phyloP scores from a whole-genome alignment of 306 rosid genomes.

The Trifolium fragiferum region DNA sequence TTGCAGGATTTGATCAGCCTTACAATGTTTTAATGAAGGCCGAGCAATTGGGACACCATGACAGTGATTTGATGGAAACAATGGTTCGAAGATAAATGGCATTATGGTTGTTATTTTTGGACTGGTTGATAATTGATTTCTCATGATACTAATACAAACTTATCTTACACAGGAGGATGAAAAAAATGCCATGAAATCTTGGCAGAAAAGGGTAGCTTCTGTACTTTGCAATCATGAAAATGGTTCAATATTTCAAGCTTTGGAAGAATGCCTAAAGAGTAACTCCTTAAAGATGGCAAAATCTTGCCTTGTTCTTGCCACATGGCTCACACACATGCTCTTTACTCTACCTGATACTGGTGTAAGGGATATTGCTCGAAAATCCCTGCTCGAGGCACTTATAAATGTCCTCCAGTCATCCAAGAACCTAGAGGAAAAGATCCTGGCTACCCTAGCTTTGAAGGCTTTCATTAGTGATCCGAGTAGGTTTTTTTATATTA shows the following conservation, averaged over 20 bases:
- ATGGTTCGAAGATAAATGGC: constrained; percentile 51
- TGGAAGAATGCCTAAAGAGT: constrained; percentile 82
- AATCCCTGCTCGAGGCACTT: constrained; percentile 73
- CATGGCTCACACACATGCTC: constrained; percentile 93
- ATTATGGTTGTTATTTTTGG: constrained; percentile 39
- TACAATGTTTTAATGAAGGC: constrained; percentile 72
- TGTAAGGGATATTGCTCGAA: constrained; percentile 64
- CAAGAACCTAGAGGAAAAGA: constrained; percentile 77
- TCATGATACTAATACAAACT: constrained; percentile 33
- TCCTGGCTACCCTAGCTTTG: constrained; percentile 76
- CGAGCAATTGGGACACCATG: constrained; percentile 55
- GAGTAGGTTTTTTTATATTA: constrained; percentile 48
- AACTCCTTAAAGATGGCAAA: constrained; percentile 70
- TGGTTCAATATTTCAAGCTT: constrained; percentile 82
- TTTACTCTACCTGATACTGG: constrained; percentile 87
- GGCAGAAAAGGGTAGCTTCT: constrained; percentile 83
- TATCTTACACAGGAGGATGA: constrained; percentile 71
- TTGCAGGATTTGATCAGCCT: constrained; percentile 86
- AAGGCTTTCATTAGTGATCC: constrained; percentile 70
- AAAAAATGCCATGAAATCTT: constrained; percentile 66
- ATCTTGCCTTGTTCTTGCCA: constrained; percentile 78
- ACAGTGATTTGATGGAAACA: constrained; percentile 61
- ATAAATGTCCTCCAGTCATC: constrained; percentile 77
- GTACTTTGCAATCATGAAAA: constrained; percentile 87
- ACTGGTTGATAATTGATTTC: constrained; percentile 30